Evolutionary conservation across 345 rosid genomes (phyloP), one percentile per base, ranked within the genome.

Genomic region (Linum trigynum): DNA sequence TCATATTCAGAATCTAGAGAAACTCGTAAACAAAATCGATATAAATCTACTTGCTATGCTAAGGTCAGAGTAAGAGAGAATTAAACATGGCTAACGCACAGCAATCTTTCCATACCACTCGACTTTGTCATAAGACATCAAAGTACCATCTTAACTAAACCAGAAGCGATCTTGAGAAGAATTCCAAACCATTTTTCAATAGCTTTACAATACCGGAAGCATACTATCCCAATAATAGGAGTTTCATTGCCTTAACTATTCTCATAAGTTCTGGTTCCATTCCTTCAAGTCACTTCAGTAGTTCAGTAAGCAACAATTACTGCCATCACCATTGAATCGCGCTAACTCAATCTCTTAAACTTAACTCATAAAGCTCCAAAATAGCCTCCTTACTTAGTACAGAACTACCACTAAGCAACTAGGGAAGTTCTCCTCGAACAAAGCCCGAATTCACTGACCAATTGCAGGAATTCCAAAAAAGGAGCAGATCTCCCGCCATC

Each of bases 401-500:
- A n/a, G 32, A 23, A 23, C 32, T 23, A 23, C 32, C 32, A 23
- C 32, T 23, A 23, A 23, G 32, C 32, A 23, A 23, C 32, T 23
- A 23, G 32, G 32, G 32, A 23, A 23, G 32, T 23, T 23, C 32
- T 23, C 32, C 32, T 23, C 32, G 32, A 23, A 23, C 32, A 23
- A 23, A 23, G 32, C 32, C 32, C 32, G 32, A 23, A 23, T 23
- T 23, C 32, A 1, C 32, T 23, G 32, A 23, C 32, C 35, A 35
- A 35, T 23, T 10, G 7, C 15, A 23, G 15, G 38, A 68, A 53
- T 2, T 38, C 35, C 32, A 3, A 43, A 57, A 57, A 51, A 43
- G 36, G 67, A 69, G 36, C 70, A 75, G 79, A 84, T 85, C 79
- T 17, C 63, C 69, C 53, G 53, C 53, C 15, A 48, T 9, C 53